These are phyloP conservation scores for Saccharomycopsis olivae DNA, from an alignment of 805 yeast species.

Conservation along the genomic window DNA sequence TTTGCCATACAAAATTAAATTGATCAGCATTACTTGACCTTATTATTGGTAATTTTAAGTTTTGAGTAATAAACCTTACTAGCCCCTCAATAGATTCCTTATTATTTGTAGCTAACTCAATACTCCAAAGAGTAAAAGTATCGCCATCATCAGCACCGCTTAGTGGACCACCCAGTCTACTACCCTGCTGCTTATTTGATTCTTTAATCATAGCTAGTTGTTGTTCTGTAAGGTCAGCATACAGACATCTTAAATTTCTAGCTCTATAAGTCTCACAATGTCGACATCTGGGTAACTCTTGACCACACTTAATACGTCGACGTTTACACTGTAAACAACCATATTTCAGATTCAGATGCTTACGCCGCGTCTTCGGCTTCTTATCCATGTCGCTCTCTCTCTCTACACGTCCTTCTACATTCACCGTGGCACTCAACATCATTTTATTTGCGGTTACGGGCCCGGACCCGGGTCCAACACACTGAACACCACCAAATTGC, in stretches of 20 bases:
- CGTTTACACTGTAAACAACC: constrained; percentile 64
- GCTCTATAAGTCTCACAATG: constrained; percentile 31
- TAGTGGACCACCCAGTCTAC: not conserved
- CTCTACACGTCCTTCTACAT: too few relatives aligned
- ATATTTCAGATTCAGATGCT: constrained; percentile 57
- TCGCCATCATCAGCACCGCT: not conserved
- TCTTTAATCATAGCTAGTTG: constrained; percentile 4
- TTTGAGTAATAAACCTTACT: constrained; percentile 5
- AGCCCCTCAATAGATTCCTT: not conserved
- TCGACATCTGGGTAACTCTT: constrained; percentile 43
- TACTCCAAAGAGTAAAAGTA: constrained; percentile 1
- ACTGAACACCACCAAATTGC: too few relatives aligned
- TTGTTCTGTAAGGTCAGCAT: constrained; percentile 8
- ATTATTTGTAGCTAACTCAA: constrained; percentile 2
- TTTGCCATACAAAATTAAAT: constrained; percentile 4
- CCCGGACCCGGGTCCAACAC: too few relatives aligned
- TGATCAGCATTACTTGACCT: not conserved
- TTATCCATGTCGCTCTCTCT: too few relatives aligned
- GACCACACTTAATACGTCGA: constrained; percentile 57
- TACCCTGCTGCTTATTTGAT: constrained; percentile 5
- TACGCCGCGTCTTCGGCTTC: constrained; percentile 30
- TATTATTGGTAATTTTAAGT: constrained; percentile 11
- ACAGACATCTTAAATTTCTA: constrained; percentile 11
- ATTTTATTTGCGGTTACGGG: too few relatives aligned
- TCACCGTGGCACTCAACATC: too few relatives aligned